Evolutionary conservation across 169 alveolate genomes (phyloP).

Genomic region (Plasmodium coatneyi): DNA sequence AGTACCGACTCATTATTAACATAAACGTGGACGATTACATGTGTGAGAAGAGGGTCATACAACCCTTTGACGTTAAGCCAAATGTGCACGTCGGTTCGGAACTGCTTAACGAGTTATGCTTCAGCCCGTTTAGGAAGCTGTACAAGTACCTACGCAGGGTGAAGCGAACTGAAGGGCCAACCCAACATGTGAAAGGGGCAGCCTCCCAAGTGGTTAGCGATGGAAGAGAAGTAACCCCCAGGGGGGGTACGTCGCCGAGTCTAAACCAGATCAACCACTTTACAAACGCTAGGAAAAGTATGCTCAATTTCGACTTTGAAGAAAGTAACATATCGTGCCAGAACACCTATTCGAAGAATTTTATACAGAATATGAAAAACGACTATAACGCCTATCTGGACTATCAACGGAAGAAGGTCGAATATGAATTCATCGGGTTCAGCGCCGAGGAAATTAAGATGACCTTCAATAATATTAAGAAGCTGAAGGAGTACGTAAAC

Average conservation of each 20-base stretch:
- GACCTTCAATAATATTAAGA: conserved; percentile 58
- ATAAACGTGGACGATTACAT: conserved; percentile 65
- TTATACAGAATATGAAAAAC: conserved; percentile 55
- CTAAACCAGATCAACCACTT: neutral
- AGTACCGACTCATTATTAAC: conserved; percentile 50
- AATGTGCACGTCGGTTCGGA: conserved; percentile 14
- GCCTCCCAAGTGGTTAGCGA: neutral
- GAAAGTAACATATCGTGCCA: conserved; percentile 38
- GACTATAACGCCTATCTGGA: conserved; percentile 52
- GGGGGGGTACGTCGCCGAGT: neutral
- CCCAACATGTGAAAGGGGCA: neutral
- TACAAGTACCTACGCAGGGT: conserved; percentile 55
- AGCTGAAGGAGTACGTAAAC: conserved; percentile 70
- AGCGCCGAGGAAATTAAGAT: conserved; percentile 64
- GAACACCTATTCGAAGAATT: conserved; percentile 51
- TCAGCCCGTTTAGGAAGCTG: conserved; percentile 69
- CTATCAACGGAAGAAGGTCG: conserved; percentile 57
- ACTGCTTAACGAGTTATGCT: conserved; percentile 60
- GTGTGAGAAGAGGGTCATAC: conserved; percentile 64
- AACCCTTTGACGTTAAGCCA: conserved; percentile 32
- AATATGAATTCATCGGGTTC: conserved; percentile 69
- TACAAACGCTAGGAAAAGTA: neutral
- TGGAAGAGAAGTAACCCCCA: neutral
- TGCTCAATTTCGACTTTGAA: conserved; percentile 56
- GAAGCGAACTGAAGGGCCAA: neutral